Conservation (phyloP, 306 rosid genomes). For the Acacia crassicarpa region DNA sequence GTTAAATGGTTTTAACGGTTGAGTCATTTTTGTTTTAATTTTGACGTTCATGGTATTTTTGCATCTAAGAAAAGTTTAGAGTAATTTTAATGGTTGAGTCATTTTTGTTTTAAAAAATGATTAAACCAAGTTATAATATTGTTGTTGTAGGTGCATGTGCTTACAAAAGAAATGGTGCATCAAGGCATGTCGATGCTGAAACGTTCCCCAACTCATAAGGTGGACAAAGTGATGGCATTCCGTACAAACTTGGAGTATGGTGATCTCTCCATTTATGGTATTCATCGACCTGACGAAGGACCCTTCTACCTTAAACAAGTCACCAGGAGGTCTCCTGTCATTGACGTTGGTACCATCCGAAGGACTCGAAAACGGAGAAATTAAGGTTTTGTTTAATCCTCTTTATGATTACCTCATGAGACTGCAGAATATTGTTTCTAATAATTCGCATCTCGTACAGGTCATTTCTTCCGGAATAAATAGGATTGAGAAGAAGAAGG, state of each 20-base stretch:
- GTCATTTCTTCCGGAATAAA: slow-evolving; percentile 42
- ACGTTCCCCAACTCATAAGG: slow-evolving; percentile 21
- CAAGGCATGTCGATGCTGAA: slow-evolving; percentile 40
- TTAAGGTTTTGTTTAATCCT: slow-evolving; percentile 34
- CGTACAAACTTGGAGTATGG: slow-evolving; percentile 28
- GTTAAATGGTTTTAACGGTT: too few relatives aligned
- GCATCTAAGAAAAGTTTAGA: too few relatives aligned
- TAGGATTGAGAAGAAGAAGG: slow-evolving; percentile 39
- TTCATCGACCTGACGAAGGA: slow-evolving; percentile 42
- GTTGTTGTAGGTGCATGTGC: slow-evolving; percentile 44
- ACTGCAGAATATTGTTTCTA: too few relatives aligned
- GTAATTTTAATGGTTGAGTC: too few relatives aligned
- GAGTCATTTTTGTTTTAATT: too few relatives aligned
- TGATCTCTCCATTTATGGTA: slow-evolving; percentile 40
- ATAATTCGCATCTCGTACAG: slow-evolving; percentile 5
- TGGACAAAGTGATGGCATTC: slow-evolving; percentile 23
- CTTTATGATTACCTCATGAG: too few relatives aligned
- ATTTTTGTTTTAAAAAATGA: too few relatives aligned
- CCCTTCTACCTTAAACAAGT: slow-evolving; percentile 42
- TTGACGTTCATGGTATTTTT: too few relatives aligned
- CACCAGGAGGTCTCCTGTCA: slow-evolving; percentile 40
- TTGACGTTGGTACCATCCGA: slow-evolving; percentile 53
- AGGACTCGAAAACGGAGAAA: slow-evolving; percentile 41
- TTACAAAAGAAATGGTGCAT: slow-evolving; percentile 39
- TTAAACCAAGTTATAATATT: too few relatives aligned